Evolutionary conservation across 176 grass and related monocot genomes (phyloP), one percentile per base, ranked within the genome.

Genomic region (Puya raimondii): DNA sequence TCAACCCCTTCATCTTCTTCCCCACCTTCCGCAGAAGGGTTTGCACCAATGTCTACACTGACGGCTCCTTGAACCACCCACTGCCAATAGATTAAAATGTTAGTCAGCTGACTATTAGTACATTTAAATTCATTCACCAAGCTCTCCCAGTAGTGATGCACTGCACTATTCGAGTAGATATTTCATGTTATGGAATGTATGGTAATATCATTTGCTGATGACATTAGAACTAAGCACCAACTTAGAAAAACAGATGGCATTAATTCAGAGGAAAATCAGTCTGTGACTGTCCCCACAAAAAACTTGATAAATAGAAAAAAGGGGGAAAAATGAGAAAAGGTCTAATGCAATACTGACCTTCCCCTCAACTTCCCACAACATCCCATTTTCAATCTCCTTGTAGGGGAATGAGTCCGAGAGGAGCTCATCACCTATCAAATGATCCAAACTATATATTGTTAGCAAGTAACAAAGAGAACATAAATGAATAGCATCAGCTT

Each of bases 351-450:
- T 59, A 26, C 71, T 23, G 72, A 91, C 91, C 74, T 96, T 77
- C 7, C 61, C 74, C 49, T 77, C 50, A 12, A 77, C 64, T 57
- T 77, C 74, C 50, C 23, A 77, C 10, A 68, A 51, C 74, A 77
- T 77, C 21, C 64, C 64, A 68, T 77, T 77, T 58, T 77, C 64
- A 17, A 77, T 53, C 47, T 77, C 74, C 22, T 53, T 48, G 64
- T 42, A 68, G 51, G 50, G 56, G 84, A 90, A 96, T 1, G 91
- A 96, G 68, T 96, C 91, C 11, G 87, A 96, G 2, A 96, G 81
- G 65, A 96, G 87, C 76, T 96, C 91, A 12, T 96, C 91, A 23
- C 70, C 91, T 96, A 67, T 48, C 25, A 67, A 67, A n/a, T 67
- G 65, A 67, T 47, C 4, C 1, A 59, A 59, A 59, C 21, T 42